Evolutionary conservation across 2,329 filamentous ascomycete genomes (phyloP), one percentile per base, ranked within the genome.

Genomic region (Neofusicoccum cordaticola): DNA sequence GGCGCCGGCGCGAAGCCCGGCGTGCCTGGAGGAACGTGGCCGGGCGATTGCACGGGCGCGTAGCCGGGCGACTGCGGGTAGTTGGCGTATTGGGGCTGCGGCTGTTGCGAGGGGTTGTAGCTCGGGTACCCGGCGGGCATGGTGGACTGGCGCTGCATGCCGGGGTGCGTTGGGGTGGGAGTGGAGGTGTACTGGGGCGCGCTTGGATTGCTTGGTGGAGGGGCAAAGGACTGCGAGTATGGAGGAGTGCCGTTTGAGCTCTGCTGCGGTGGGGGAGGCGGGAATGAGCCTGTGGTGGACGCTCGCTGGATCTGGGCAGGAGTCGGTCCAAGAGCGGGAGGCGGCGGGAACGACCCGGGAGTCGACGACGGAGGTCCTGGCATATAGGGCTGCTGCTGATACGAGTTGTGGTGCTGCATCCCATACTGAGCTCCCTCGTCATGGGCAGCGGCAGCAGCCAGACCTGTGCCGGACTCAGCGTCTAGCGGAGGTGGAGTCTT

Each of bases 401-500:
- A 77, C 0, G 74, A 72, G 1, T 68, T 58, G 64, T 77, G 74
- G 22, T 64, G 65, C 15, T 64, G 42, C 31, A 75, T 17, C 27
- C 42, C 66, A 57, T 75, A 76, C 50, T 71, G 72, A 13, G 69
- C 67, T 8, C 69, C 68, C 12, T 78, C 73, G 39, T 81, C 79
- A 61, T 81, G 75, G 15, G 71, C 70, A 27, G 76, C 75, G 11
- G 76, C 78, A 13, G 73, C 69, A 13, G 70, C 70, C 15, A 83
- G 72, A 1, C 81, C 81, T 17, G 78, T 82, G 3, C 81, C 82
- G 64, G 72, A 78, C 12, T 82, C 85, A 44, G 82, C 86, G 70
- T 93, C 90, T 39, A 88, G 85, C 3, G 89, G 89, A 3, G 91
- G 87, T 1, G 90, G 91, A 0, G 91, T 94, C 82, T 93, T 93